Evolutionary conservation across 306 rosid species (phyloP), one percentile per base, ranked within the genome.

Genomic region (Chamaecrista fasciculata): DNA sequence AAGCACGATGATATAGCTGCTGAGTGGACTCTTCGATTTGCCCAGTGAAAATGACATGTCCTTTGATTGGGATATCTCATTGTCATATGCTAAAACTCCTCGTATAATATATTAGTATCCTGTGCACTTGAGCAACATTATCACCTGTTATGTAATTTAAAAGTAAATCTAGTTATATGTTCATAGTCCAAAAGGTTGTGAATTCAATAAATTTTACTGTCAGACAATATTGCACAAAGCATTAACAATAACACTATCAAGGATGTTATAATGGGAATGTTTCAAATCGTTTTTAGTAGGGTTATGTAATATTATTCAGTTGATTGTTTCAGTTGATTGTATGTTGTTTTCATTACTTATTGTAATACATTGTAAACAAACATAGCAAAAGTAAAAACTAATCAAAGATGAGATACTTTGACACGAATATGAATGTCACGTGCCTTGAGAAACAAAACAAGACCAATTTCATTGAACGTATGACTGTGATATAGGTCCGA

Each of bases 21-120:
- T 12, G 94, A 86, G 78, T 90, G 97, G 96, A 93, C 97, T 2
- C 71, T 65, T 28, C 90, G 98, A 57, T 93, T 90, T 51, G 98
- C 98, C n/a, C 90, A 86, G 85, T 93, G 78, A 81, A 76, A 48
- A 46, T 48, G 57, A 65, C 26, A 24, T 16, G 62, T 51, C 75
- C 20, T 71, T 74, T 65, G 43, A 12, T 23, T 56, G n/a, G 49
- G 31, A 12, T 71, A 24, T 42, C 19, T 57, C 29, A 12, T 46
- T 63, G 31, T 23, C 44, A 23, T 65, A 42, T 46, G 48, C 52
- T 51, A 11, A 24, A 10, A 16, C 43, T 51, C 15, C 46, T 49
- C 43, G 59, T 62, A 70, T 48, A 14, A 49, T 53, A 40, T 53
- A 29, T 31, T 24, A 1, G 23, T 39, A 23, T 42, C n/a, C 15